These are phyloP conservation scores for Lachnellula suecica DNA, from an alignment of 2,329 filamentous ascomycete genomes.

Conservation along the genomic window DNA sequence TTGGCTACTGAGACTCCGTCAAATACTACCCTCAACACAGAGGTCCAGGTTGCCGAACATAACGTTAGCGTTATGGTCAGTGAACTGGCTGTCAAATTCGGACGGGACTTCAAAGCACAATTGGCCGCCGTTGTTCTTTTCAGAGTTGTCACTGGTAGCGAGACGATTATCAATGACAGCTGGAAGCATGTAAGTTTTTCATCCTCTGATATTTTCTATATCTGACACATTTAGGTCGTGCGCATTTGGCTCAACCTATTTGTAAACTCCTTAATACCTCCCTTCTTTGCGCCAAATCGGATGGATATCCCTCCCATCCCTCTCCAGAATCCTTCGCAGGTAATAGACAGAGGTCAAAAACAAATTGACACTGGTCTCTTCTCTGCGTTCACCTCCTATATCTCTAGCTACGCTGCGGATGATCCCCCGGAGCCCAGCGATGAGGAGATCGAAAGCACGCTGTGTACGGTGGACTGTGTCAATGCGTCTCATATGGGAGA, in stretches of 20 bases:
- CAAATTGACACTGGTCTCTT: constrained; percentile 81
- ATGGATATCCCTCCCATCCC: constrained; percentile 80
- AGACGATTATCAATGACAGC: constrained; percentile 70
- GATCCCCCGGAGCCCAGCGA: constrained; percentile 97
- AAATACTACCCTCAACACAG: constrained; percentile 88
- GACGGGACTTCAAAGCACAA: constrained; percentile 89
- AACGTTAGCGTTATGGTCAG: constrained; percentile 98
- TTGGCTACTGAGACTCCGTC: constrained; percentile 73
- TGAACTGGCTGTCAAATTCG: constrained; percentile 93
- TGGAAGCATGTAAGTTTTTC: constrained; percentile 77
- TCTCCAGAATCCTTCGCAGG: constrained; percentile 84
- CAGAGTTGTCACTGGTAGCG: constrained; percentile 83
- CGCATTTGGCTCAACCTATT: constrained; percentile 95
- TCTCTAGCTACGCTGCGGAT: constrained; percentile 97
- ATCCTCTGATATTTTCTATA: too few relatives aligned
- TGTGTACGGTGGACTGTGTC: constrained; percentile 92
- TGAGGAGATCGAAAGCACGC: constrained; percentile 92
- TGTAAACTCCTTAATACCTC: constrained; percentile 86
- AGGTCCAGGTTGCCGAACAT: constrained; percentile 87
- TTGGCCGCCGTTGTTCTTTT: constrained; percentile 94
- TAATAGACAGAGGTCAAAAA: constrained; percentile 84
- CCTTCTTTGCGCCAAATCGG: constrained; percentile 69
- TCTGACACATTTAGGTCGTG: constrained; percentile 64
- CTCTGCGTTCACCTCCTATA: constrained; percentile 92
- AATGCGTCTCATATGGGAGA: constrained; percentile 83